phyloP scores from a whole-genome alignment of 164 flowering plant species.

The Nymphaea colorata region DNA sequence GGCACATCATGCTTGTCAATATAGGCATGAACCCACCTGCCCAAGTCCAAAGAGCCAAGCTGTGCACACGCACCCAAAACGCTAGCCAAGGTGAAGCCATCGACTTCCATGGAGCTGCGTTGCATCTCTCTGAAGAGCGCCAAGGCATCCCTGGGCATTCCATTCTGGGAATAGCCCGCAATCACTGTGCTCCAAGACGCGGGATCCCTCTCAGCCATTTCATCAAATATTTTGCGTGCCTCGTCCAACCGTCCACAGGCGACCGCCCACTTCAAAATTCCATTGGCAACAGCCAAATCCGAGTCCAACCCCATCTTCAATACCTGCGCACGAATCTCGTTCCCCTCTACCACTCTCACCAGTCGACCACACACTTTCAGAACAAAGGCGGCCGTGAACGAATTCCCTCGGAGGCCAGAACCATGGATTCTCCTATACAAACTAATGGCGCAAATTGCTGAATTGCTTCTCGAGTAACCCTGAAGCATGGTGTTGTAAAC shows the following conservation, averaged over 20 bases:
- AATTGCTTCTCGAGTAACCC: conserved; percentile 7
- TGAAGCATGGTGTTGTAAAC: conserved; percentile 20
- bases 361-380: conserved; percentile 12
- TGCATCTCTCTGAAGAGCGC: conserved; percentile 14
- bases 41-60: conserved; percentile 15
- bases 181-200: conserved; percentile 16
- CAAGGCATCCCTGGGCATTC: conserved; percentile 6
- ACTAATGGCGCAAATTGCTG: not conserved
- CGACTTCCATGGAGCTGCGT: conserved; percentile 5
- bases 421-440: conserved; percentile 3
- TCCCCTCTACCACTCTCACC: conserved; percentile 1
- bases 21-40: conserved; percentile 15
- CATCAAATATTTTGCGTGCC: conserved; percentile 11
- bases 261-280: conserved; percentile 5
- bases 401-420: conserved; percentile 1
- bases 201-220: conserved; percentile 10
- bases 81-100: conserved; percentile 13
- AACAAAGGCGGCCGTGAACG: conserved; percentile 13
- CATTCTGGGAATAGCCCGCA: conserved; percentile 15
- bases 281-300: conserved; percentile 10
- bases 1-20: conserved; percentile 6
- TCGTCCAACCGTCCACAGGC: conserved; percentile 4
- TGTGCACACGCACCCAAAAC: conserved; percentile 13
- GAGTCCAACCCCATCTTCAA: conserved; percentile 8
- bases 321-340: conserved; percentile 7